Conservation (phyloP, 495 filamentous ascomycete species). For the Tuber microsphaerosporum region DNA sequence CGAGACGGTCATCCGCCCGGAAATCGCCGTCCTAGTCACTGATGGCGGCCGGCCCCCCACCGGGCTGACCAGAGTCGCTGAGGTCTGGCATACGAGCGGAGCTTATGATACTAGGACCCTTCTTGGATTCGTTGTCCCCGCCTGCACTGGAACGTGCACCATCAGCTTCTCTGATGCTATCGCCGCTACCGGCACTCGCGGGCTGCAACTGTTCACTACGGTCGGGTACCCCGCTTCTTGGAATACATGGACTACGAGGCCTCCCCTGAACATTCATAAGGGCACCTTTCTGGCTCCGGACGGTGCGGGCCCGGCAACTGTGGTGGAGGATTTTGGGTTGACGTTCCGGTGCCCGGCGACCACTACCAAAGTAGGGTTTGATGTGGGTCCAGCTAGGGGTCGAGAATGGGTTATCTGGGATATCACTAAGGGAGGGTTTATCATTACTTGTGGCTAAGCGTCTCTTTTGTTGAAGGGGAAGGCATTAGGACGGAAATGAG, state of each 20-base stretch:
- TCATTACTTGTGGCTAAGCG: neutral
- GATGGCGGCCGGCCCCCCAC: too few relatives aligned
- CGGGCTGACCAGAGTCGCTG: neutral
- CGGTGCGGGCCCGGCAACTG: neutral
- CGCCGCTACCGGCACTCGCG: neutral
- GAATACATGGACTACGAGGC: neutral
- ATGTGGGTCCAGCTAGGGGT: neutral
- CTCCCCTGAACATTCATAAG: neutral
- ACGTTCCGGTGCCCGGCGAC: neutral
- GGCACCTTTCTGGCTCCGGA: neutral
- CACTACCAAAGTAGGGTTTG: neutral
- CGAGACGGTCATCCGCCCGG: rapidly evolving
- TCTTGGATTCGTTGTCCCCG: neutral
- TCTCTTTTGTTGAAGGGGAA: too few relatives aligned
- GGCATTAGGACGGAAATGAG: too few relatives aligned
- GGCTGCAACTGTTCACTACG: neutral
- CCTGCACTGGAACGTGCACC: neutral
- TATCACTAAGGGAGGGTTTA: neutral
- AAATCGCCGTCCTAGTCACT: neutral
- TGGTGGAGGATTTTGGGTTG: neutral
- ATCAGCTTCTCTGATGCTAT: neutral
- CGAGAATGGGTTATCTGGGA: neutral
- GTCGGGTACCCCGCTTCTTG: neutral
- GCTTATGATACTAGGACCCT: neutral
- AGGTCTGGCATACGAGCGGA: neutral